Percentiles rank a stretch among this genome's conserved stretches.
These are phyloP conservation scores for Mucor circinelloides DNA, from an alignment of 371 early-diverging fungal genomes.

Conservation along the genomic window DNA sequence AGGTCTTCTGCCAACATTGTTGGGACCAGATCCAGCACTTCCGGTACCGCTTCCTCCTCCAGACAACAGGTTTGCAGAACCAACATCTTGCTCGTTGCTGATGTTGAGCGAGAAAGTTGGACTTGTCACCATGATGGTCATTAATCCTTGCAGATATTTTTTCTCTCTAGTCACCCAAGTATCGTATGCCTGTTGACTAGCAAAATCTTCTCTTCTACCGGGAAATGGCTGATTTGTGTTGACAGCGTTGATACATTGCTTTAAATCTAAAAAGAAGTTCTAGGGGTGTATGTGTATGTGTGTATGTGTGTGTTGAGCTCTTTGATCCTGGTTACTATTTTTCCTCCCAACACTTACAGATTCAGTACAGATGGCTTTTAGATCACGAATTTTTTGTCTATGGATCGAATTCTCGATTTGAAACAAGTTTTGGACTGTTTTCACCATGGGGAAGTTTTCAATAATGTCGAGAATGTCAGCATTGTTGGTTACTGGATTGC, in stretches of 20 bases:
- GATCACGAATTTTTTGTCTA: slow-evolving; percentile 41
- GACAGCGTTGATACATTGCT: slow-evolving; percentile 51
- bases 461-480: slow-evolving; percentile 37
- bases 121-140: slow-evolving; percentile 50
- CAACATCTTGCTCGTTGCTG: slow-evolving; percentile 41
- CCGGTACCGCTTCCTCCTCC: slow-evolving; percentile 1
- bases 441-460: slow-evolving; percentile 45
- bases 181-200: slow-evolving; percentile 43
- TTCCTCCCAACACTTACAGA: slow-evolving; percentile 28
- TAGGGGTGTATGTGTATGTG: no score
- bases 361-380: slow-evolving; percentile 48
- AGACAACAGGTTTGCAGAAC: slow-evolving; percentile 36
- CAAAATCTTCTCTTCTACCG: slow-evolving; percentile 52
- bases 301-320: no score
- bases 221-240: slow-evolving; percentile 52
- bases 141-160: slow-evolving; percentile 47
- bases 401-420: slow-evolving; percentile 44
- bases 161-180: slow-evolving; percentile 51
- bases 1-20: slow-evolving; percentile 8
- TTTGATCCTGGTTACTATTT: background rate
- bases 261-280: slow-evolving; percentile 48
- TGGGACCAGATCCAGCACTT: background rate
- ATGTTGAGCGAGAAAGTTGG: slow-evolving; percentile 38
- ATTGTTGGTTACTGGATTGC: slow-evolving; percentile 6
- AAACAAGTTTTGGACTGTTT: slow-evolving; percentile 48